Evolutionary conservation across 345 rosid species (phyloP), one percentile per base, ranked within the genome.

Genomic region (Angophora floribunda): DNA sequence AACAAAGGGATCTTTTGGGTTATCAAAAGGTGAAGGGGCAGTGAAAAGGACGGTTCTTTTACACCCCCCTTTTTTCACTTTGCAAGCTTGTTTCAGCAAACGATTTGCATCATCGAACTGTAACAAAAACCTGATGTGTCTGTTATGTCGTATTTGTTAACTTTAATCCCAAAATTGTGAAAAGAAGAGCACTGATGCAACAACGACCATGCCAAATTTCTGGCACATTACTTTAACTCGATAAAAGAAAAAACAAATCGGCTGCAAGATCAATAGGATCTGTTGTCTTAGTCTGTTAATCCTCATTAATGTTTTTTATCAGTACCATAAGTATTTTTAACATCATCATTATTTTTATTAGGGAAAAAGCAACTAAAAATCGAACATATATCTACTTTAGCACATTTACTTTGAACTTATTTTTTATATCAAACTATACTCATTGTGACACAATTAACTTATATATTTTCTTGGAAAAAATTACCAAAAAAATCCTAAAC

Each of bases 401-500:
- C 4, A 53, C 57, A 53, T 53, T 52, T 53, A 53, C 19, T 22
- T 2, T 7, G 10, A 49, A 49, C 51, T 2, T 2, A 2, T 47
- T 47, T 52, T 52, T 19, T 53, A 1, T 7, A 4, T 21, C 21
- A 55, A 55, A 55, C 11, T 3, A 55, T 55, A 0, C 59, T 10
- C 4, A 21, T 11, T 1, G 2, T 21, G 21, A 21, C 26, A 55
- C 21, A 4, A 7, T 55, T 55, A 55, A 19, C 11, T 0, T 21
- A 55, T 19, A 21, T 19, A 19, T 55, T 53, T 55, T 55, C 10
- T 55, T 1, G 2, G 41, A 36, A 36, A 36, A 36, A 36, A 36
- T 21, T 9, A 55, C 59, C 21, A 19, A 7, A 55, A 53, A 55
- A 21, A 21, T 55, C 5, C 19, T 11, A 55, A 21, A 55, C 21